phyloP scores from a whole-genome alignment of 495 filamentous ascomycete genomes.

The Penicillium lividum region DNA sequence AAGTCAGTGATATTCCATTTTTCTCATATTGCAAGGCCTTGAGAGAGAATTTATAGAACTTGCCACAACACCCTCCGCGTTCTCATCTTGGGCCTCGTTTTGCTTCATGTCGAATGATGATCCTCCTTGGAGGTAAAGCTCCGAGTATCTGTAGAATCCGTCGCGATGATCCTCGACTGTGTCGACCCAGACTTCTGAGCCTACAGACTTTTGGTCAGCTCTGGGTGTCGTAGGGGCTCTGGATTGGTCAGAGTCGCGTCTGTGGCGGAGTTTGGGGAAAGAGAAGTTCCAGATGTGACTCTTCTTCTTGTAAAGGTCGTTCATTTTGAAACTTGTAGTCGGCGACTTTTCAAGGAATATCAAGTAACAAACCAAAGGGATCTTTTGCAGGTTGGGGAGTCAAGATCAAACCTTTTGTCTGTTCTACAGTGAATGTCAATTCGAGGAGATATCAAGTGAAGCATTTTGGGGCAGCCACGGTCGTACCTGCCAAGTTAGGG shows the following conservation, averaged over 20 bases:
- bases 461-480: neutral
- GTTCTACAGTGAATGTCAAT: neutral
- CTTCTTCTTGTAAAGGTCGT: neutral
- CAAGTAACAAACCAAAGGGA: neutral
- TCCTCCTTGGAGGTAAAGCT: neutral
- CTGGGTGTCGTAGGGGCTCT: neutral
- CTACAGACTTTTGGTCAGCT: neutral
- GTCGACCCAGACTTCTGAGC: constrained; percentile 1
- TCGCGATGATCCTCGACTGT: constrained; percentile 16
- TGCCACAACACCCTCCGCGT: neutral
- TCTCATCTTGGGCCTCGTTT: neutral
- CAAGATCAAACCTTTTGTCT: neutral
- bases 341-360: neutral
- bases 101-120: neutral
- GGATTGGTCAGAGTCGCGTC: neutral
- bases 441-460: neutral
- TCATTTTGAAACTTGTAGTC: neutral
- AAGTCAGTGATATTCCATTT: neutral
- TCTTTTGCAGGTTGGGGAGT: neutral
- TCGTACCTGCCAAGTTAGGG: neutral
- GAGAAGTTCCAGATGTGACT: neutral
- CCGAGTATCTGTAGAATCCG: constrained; percentile 31
- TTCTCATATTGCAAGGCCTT: neutral
- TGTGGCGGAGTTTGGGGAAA: constrained; percentile 1
- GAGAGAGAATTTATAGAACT: neutral